Base-by-base conservation (phyloP, 257 asterid genomes). In the Prunella vulgaris region DNA sequence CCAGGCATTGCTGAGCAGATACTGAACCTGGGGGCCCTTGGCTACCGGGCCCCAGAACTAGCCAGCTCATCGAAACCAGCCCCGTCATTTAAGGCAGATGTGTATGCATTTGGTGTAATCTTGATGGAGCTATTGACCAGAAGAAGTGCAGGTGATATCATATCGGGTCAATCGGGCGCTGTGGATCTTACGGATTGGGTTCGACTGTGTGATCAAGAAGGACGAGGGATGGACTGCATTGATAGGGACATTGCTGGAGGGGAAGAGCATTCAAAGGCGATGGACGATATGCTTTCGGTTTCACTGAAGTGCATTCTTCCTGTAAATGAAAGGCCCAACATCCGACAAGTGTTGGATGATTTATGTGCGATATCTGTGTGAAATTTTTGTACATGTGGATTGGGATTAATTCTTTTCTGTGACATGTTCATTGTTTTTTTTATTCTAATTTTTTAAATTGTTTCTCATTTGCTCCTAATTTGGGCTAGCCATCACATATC, bases 141-240 rank as follows among this genome's bases (percentile, higher is more conserved):
- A 76, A 91, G 95, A 82, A 91, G 99, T 70, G 99, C 99, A 0
- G 99, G 99, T 13, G 99, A 94, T 75, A 91, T 94, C 1, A 94
- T 94, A 66, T 94, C 99, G 0, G 96, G 97, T 10, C 96, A 86
- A 27, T 80, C 99, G 0, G 97, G 97, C 1, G 97, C 97, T 0
- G 99, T 94, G 30, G 99, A 94, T 83, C 92, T 94, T 3, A 89
- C 97, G 1, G 99, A 94, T 63, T 94, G 99, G 99, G 95, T 94
- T 33, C 75, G 96, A 3, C 79, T 94, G 8, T 91, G 96, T 44
- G 92, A 89, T 76, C 88, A 81, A 67, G 96, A 94, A 71, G 96
- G 97, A 52, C 78, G 97, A 51, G 95, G 93, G 27, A 81, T 87
- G 96, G 99, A 94, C 64, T 94, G 99, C 79, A 78, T 94, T 5